A percentile compares a stretch with the other conserved stretches of the same genome.
These are phyloP conservation scores for Cercospora sp. DNA, from an alignment of 2,329 filamentous ascomycete genomes.

Conservation along the genomic window DNA sequence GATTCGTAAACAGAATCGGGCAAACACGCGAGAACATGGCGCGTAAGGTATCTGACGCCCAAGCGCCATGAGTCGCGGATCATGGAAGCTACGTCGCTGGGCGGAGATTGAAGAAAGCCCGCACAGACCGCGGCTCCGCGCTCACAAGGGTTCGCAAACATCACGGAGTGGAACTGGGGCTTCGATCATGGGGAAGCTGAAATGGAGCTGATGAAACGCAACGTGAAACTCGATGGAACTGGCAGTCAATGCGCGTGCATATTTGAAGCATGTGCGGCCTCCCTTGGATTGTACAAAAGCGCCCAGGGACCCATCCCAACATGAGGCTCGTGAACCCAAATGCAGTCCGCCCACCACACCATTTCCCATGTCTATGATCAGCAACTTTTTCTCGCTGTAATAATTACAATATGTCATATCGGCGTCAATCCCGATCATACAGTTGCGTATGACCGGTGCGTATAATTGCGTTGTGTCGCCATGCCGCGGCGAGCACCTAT, in stretches of 20 bases:
- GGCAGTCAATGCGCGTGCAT: not conserved
- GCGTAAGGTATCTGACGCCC: not conserved
- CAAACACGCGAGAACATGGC: conserved; percentile 29
- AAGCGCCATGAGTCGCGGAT: conserved; percentile 17
- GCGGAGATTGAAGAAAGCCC: not conserved
- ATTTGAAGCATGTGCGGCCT: not conserved
- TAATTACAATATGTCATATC: conserved; percentile 4
- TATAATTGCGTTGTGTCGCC: not conserved
- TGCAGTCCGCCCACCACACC: not conserved
- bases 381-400: conserved; percentile 3
- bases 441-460: not conserved
- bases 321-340: not conserved
- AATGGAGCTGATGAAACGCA: not conserved
- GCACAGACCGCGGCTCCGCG: not conserved
- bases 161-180: not conserved
- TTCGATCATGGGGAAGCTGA: not conserved
- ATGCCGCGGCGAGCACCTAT: not conserved
- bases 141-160: not conserved
- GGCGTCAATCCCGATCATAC: not conserved
- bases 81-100: not conserved
- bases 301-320: not conserved
- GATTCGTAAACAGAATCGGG: conserved; percentile 24
- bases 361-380: conserved; percentile 3
- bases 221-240: not conserved
- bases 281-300: conserved; percentile 2